Evolutionary conservation across 768 basidiomycete genomes (phyloP).

Genomic region (Tricholoma sp.): DNA sequence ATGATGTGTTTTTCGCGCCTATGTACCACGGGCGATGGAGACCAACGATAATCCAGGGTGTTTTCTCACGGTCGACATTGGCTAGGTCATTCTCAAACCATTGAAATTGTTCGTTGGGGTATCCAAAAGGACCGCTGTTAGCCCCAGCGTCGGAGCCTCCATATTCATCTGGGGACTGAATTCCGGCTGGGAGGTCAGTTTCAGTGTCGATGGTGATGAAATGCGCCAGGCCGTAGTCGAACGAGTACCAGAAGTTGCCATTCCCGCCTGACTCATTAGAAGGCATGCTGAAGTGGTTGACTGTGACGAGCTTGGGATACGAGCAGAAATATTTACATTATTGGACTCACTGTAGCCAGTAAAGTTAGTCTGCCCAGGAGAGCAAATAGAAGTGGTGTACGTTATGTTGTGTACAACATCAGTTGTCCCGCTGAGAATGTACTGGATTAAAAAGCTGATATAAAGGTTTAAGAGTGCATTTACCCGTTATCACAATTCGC

Average conservation of each 20-base stretch:
- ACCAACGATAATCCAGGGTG: slow-evolving; percentile 14
- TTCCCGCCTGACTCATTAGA: slow-evolving; percentile 11
- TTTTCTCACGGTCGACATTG: slow-evolving; percentile 14
- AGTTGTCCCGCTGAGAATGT: slow-evolving; percentile 11
- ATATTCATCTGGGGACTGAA: slow-evolving; percentile 13
- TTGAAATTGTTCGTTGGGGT: slow-evolving; percentile 13
- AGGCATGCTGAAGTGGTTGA: slow-evolving; percentile 12
- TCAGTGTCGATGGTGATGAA: slow-evolving; percentile 17
- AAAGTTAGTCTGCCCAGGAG: slow-evolving; percentile 17
- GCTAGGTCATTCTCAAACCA: slow-evolving; percentile 14
- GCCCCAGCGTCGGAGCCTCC: slow-evolving; percentile 7
- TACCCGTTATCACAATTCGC: too few species aligned
- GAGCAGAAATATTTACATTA: too few species aligned
- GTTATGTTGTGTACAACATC: not conserved
- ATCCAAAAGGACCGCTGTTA: slow-evolving; percentile 17
- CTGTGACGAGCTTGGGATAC: too few species aligned
- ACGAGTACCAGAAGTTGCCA: slow-evolving; percentile 19
- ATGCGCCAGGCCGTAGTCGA: slow-evolving; percentile 18
- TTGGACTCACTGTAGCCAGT: slow-evolving; percentile 8
- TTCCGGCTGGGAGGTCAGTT: slow-evolving; percentile 15
- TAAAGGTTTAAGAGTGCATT: too few species aligned
- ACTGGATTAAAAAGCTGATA: too few species aligned
- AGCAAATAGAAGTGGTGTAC: slow-evolving; percentile 11
- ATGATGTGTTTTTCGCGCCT: too few species aligned
- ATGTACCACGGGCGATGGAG: slow-evolving; percentile 3